phyloP scores from a whole-genome alignment of 2,329 filamentous ascomycete genomes.

The Alternaria triticimaculans region DNA sequence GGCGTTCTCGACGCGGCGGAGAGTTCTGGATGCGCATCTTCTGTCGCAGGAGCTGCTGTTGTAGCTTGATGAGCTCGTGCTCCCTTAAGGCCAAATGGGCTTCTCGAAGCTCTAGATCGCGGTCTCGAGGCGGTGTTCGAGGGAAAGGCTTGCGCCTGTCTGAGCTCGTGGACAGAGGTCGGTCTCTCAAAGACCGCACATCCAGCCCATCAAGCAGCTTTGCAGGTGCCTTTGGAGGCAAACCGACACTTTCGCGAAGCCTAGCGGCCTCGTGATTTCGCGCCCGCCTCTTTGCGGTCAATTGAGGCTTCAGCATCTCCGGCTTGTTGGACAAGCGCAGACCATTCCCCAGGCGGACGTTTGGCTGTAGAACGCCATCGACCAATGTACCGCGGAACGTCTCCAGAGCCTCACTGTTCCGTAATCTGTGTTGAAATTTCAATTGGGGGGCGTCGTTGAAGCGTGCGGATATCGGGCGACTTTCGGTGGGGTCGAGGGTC shows the following conservation, averaged over 20 bases:
- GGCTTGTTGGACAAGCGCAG: constrained; percentile 9
- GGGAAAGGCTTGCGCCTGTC: neutral
- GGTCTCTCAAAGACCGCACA: neutral
- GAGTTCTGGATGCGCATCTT: neutral
- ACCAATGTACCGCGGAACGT: constrained; percentile 30
- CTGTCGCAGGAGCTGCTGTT: constrained; percentile 10
- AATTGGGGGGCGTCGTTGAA: constrained; percentile 5
- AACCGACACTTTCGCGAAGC: neutral
- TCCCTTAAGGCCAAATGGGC: constrained; percentile 11
- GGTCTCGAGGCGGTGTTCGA: neutral
- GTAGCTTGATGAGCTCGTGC: constrained; percentile 10
- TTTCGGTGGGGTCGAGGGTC: neutral
- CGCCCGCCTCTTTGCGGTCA: neutral
- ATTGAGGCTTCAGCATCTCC: neutral
- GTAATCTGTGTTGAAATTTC: neutral
- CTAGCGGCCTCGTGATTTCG: neutral
- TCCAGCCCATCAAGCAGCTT: neutral
- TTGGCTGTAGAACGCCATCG: constrained; percentile 27
- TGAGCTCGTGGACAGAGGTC: neutral
- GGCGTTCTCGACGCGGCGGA: neutral
- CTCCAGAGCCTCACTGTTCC: constrained; percentile 8
- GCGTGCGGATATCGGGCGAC: constrained; percentile 3
- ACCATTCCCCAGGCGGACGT: constrained; percentile 26
- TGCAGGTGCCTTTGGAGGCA: neutral
- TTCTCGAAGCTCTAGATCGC: constrained; percentile 11